Conservation (phyloP, 1,284 basidiomycete species). For the Xerocomus cyaneibrunnescens region DNA sequence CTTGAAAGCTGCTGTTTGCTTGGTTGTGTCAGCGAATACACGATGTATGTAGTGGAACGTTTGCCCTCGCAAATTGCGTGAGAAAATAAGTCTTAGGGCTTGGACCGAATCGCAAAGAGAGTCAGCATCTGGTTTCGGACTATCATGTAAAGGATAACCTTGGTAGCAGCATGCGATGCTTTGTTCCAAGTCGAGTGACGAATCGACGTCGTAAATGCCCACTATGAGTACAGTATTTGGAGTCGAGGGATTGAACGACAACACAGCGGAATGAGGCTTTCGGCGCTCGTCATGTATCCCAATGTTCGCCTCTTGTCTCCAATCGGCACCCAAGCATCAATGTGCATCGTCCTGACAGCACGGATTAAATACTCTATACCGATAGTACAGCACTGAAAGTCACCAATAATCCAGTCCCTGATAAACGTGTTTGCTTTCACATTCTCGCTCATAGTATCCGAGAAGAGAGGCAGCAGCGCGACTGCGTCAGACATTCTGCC, state of each 20-base stretch:
- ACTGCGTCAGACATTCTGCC: neutral
- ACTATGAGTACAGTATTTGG: neutral
- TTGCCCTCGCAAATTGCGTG: no score
- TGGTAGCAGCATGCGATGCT: neutral
- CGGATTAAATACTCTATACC: neutral
- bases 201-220: neutral
- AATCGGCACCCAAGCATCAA: neutral
- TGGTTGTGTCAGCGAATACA: no score
- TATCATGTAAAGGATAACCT: neutral
- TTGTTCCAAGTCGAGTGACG: neutral
- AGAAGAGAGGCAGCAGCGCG: neutral
- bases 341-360: neutral
- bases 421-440: neutral
- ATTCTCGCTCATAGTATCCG: neutral
- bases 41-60: no score
- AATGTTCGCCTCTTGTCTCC: neutral
- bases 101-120: no score
- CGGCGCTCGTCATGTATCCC: neutral
- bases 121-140: neutral
- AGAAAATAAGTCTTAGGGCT: no score
- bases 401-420: neutral
- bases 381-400: neutral
- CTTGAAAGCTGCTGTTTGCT: no score
- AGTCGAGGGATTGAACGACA: neutral
- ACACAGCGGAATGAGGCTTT: neutral